Conservation (phyloP, 176 grass and related monocot species). For the Oryza longistaminata region DNA sequence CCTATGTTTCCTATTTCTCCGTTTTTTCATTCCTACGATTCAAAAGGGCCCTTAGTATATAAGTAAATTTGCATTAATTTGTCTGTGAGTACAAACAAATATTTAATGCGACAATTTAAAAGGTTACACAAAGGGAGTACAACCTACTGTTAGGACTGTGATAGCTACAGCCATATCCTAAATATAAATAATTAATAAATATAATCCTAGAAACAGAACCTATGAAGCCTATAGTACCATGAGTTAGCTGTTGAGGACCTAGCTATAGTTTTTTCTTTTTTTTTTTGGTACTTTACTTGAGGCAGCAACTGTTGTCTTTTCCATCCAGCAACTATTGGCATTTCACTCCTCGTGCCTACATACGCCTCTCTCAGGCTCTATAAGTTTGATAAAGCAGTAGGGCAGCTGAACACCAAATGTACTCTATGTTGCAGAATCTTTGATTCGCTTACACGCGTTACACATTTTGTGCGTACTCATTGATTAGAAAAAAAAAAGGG, state of each 20-base stretch:
- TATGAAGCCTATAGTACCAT: neutral
- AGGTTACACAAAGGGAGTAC: neutral
- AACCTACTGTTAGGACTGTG: neutral
- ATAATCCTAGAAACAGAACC: neutral
- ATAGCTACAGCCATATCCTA: slow-evolving; percentile 5
- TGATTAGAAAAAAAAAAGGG: neutral
- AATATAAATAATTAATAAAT: neutral
- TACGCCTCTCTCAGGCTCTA: neutral
- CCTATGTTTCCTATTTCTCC: no score
- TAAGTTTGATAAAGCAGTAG: neutral
- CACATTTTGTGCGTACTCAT: neutral
- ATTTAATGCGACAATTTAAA: neutral
- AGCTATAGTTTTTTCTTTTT: neutral
- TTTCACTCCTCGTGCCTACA: neutral
- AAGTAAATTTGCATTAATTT: neutral
- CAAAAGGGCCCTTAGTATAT: no score
- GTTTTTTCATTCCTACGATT: no score
- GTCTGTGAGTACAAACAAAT: neutral
- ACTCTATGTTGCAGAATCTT: neutral
- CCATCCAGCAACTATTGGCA: neutral
- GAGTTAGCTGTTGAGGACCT: neutral
- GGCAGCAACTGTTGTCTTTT: slow-evolving; percentile 11
- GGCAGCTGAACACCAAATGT: neutral
- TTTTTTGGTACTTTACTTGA: neutral
- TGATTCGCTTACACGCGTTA: neutral